Conservation (phyloP, 352 stramenopile species). For the Phytophthora pluvialis region DNA sequence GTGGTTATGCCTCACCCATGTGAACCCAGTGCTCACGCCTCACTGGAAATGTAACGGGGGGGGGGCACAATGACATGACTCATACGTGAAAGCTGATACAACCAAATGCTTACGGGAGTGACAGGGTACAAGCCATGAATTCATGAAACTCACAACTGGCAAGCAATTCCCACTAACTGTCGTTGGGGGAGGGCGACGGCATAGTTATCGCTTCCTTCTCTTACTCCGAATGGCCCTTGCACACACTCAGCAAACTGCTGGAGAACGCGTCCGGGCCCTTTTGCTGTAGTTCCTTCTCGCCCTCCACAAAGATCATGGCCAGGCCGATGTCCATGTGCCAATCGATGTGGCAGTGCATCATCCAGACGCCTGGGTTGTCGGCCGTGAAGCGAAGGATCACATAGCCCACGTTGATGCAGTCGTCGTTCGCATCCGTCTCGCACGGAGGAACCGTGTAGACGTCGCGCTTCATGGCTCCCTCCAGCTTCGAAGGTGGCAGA, state of each 20-base stretch:
- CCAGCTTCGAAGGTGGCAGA: conserved; percentile 32
- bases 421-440: conserved; percentile 7
- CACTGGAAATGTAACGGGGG: too few species aligned
- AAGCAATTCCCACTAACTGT: too few species aligned
- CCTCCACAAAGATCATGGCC: conserved; percentile 43
- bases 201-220: too few species aligned
- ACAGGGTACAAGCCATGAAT: too few species aligned
- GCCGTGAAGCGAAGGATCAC: conserved; percentile 34
- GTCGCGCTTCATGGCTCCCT: conserved; percentile 32
- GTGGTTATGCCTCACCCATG: too few species aligned
- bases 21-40: too few species aligned
- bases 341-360: conserved; percentile 49
- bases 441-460: conserved; percentile 37
- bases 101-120: too few species aligned
- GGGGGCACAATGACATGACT: too few species aligned
- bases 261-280: conserved; percentile 22
- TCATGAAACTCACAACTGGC: too few species aligned
- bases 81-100: too few species aligned
- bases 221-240: too few species aligned
- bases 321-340: conserved; percentile 33
- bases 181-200: too few species aligned
- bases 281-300: conserved; percentile 18
- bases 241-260: conserved; percentile 31
- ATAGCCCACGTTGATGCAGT: conserved; percentile 27
- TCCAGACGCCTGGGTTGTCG: conserved; percentile 43